A percentile compares a stretch with the other conserved stretches of the same genome.
These are phyloP conservation scores for Lipomyces orientalis DNA, from an alignment of 805 yeast species.

Conservation along the genomic window DNA sequence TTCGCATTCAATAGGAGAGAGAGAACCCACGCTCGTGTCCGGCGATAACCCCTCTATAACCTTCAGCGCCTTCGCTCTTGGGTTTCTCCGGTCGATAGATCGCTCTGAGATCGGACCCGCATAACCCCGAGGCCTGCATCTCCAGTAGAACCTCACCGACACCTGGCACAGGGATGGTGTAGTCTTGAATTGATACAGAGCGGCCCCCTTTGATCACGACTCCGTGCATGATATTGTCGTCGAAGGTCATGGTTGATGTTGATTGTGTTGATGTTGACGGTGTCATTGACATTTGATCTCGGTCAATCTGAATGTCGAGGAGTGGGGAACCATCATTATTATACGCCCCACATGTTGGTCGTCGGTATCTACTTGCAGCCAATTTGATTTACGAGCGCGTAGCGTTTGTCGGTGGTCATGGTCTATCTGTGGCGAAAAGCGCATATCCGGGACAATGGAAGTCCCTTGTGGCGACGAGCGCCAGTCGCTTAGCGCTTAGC, in stretches of 20 bases:
- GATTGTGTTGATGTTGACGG: too few relatives aligned
- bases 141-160: neutral
- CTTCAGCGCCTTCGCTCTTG: slow-evolving; percentile 2
- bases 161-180: neutral
- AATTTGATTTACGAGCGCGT: too few relatives aligned
- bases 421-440: too few relatives aligned
- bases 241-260: neutral
- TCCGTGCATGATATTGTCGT: neutral
- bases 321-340: too few relatives aligned
- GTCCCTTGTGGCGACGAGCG: too few relatives aligned
- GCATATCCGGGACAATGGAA: too few relatives aligned
- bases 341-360: too few relatives aligned
- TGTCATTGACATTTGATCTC: too few relatives aligned
- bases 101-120: slow-evolving; percentile 1
- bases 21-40: slow-evolving; percentile 6
- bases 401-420: neutral
- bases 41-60: neutral
- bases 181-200: neutral
- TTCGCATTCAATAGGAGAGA: too few relatives aligned
- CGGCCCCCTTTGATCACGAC: neutral
- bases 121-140: neutral
- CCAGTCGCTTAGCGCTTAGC: too few relatives aligned
- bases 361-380: too few relatives aligned
- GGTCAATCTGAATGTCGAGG: too few relatives aligned
- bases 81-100: slow-evolving; percentile 2